Conservation (phyloP, 169 alveolate genomes). For the Cryptosporidium xiaoi region DNA sequence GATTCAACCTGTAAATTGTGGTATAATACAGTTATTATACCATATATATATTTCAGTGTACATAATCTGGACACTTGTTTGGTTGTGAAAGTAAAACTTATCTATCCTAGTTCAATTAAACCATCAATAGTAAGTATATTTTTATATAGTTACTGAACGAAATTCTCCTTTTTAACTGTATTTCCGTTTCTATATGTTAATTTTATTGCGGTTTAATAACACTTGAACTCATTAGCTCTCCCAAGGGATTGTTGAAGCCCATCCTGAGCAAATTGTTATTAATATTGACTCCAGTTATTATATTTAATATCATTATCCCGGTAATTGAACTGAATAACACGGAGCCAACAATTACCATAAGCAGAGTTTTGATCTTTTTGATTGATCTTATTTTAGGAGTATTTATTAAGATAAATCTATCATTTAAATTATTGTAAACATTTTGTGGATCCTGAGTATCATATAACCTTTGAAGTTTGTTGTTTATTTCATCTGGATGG, state of each 20-base stretch:
- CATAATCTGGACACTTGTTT: too few relatives aligned
- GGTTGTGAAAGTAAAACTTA: too few relatives aligned
- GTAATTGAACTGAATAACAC: conserved; percentile 49
- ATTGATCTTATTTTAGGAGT: conserved; percentile 37
- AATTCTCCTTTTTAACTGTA: too few relatives aligned
- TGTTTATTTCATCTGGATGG: conserved; percentile 5
- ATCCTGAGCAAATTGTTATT: not conserved
- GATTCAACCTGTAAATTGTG: too few relatives aligned
- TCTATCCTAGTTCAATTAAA: too few relatives aligned
- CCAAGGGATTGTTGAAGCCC: conserved; percentile 27
- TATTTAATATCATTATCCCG: conserved; percentile 29
- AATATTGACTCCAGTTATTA: conserved; percentile 7
- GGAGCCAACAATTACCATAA: conserved; percentile 35
- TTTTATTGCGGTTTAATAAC: too few relatives aligned
- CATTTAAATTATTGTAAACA: conserved; percentile 23
- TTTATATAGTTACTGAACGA: too few relatives aligned
- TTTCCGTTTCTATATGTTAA: too few relatives aligned
- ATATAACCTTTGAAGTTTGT: conserved; percentile 15
- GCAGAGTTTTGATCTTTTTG: conserved; percentile 34
- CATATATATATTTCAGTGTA: too few relatives aligned
- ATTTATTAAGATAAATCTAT: conserved; percentile 28
- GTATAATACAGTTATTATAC: too few relatives aligned
- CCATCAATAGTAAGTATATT: too few relatives aligned
- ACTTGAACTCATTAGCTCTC: not conserved
- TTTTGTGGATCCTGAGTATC: conserved; percentile 64